A percentile compares a stretch with the other conserved stretches of the same genome.
These are phyloP conservation scores for Aspergillaceae sp. DNA, from an alignment of 2,329 filamentous ascomycete genomes.

Conservation along the genomic window DNA sequence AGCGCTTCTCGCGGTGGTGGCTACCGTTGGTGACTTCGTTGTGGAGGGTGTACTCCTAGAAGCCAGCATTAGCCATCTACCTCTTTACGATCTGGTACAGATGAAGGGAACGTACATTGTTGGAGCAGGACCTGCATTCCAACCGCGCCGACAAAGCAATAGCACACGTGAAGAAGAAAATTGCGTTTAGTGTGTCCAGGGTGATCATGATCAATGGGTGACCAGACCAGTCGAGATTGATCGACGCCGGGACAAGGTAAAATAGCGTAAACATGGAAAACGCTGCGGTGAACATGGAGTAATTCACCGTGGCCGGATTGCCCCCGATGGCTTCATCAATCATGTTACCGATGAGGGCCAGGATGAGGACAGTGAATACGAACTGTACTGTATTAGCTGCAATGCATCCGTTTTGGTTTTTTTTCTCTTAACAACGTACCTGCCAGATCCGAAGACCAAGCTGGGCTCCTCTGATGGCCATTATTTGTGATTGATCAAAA, in stretches of 20 bases:
- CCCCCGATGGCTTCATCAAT: constrained; percentile 45
- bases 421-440: constrained; percentile 12
- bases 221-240: constrained; percentile 31
- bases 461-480: constrained; percentile 20
- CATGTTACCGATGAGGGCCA: constrained; percentile 56
- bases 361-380: constrained; percentile 51
- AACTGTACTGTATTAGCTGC: constrained; percentile 37
- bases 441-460: constrained; percentile 25
- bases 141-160: constrained; percentile 43
- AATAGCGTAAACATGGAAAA: constrained; percentile 42
- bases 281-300: constrained; percentile 40
- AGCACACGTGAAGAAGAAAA: constrained; percentile 42
- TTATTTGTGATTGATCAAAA: constrained; percentile 2
- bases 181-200: constrained; percentile 39
- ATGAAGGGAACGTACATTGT: constrained; percentile 30
- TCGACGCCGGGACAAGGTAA: constrained; percentile 39
- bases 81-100: background rate
- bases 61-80: constrained; percentile 1
- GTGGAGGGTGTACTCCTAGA: constrained; percentile 29
- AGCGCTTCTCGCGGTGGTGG: constrained; percentile 30
- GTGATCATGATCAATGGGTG: constrained; percentile 37
- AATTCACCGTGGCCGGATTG: constrained; percentile 51
- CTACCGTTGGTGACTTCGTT: constrained; percentile 42
- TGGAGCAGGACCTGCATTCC: constrained; percentile 37
- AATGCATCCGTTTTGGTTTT: background rate